Conservation (phyloP, 805 yeast genomes). For the Lachancea dasiensis region DNA sequence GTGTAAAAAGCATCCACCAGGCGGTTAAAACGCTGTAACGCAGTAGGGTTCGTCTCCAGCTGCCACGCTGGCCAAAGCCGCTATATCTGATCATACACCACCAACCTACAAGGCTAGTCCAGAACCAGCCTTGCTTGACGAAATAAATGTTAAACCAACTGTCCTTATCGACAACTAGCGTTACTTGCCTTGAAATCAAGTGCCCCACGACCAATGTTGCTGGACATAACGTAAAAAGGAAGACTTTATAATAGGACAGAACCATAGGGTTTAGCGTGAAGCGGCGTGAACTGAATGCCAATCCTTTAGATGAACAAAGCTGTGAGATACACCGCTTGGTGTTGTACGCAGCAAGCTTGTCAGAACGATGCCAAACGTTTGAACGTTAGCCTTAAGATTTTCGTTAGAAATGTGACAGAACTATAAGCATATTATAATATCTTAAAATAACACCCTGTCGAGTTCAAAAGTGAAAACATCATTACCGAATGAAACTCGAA, state of each 20-base stretch:
- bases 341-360: no score
- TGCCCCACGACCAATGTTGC: slow-evolving; percentile 47
- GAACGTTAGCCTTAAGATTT: no score
- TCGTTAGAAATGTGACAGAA: no score
- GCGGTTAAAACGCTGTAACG: slow-evolving; percentile 52
- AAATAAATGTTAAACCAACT: slow-evolving; percentile 67
- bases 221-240: slow-evolving; percentile 31
- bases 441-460: no score
- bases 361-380: no score
- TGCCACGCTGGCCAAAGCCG: slow-evolving; percentile 3
- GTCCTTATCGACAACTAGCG: slow-evolving; percentile 40
- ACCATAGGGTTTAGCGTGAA: neutral
- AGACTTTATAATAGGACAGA: slow-evolving; percentile 4
- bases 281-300: no score
- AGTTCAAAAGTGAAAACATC: no score
- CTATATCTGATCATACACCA: slow-evolving; percentile 19
- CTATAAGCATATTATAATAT: no score
- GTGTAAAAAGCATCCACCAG: slow-evolving; percentile 87
- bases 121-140: slow-evolving; percentile 89
- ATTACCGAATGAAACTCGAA: no score
- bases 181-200: slow-evolving; percentile 20
- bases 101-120: slow-evolving; percentile 56
- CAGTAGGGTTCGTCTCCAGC: slow-evolving; percentile 6
- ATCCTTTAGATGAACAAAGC: no score
- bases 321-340: no score